Percentiles rank a stretch among this genome's conserved stretches.
Evolutionary conservation across 78 protist species (phyloP).

Genomic region (Emiliania huxleyi): DNA sequence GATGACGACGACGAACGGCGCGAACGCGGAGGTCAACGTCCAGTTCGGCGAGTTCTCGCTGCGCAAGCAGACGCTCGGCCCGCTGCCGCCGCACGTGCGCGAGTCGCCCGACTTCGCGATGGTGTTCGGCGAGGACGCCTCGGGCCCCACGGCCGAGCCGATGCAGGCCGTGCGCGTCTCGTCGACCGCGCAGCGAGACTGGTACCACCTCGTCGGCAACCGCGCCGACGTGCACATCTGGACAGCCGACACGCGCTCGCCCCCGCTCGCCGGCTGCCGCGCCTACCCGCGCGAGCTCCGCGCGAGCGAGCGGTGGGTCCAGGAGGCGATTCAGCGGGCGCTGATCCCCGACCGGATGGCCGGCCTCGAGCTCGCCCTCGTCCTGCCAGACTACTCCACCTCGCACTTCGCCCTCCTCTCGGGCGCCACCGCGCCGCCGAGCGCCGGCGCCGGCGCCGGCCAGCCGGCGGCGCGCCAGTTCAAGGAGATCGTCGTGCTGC

Average conservation of each 20-base stretch:
- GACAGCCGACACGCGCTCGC: neutral
- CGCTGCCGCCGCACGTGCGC: neutral
- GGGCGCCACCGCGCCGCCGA: neutral
- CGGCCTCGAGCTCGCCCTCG: neutral
- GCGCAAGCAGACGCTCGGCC: neutral
- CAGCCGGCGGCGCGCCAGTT: no score
- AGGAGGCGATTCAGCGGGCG: neutral
- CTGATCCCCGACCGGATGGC: neutral
- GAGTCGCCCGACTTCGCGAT: neutral
- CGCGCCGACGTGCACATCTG: neutral
- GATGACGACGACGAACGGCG: neutral
- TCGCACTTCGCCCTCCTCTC: neutral
- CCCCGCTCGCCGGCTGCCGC: neutral
- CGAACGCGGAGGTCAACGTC: neutral
- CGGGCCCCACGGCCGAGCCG: neutral
- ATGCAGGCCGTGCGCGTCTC: constrained; percentile 9
- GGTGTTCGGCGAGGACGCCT: neutral
- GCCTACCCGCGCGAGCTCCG: neutral
- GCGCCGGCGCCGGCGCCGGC: neutral
- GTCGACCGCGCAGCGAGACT: neutral
- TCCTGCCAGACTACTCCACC: neutral
- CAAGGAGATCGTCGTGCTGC: constrained; percentile 2
- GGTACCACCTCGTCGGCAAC: constrained; percentile 9
- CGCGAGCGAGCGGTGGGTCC: neutral
- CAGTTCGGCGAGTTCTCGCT: neutral